A percentile compares a stretch with the other conserved stretches of the same genome.
Conservation (phyloP, 768 basidiomycete species). For the Hemileccinum impolitum region DNA sequence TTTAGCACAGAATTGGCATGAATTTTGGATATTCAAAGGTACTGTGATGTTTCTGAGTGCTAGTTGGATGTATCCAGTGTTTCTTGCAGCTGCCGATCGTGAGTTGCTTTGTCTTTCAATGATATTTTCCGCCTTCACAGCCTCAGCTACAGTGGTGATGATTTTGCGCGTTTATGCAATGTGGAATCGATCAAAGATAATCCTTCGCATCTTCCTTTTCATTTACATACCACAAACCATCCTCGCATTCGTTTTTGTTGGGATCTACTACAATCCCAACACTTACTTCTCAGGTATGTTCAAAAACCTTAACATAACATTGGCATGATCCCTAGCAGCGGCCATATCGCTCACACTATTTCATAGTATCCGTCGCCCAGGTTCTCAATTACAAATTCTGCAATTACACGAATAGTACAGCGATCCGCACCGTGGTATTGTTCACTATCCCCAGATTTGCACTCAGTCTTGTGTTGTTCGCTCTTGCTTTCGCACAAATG, state of each 20-base stretch:
- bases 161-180: slow-evolving; percentile 7
- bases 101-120: background rate
- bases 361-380: too few species aligned
- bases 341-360: background rate
- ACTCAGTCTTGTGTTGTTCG: too few species aligned
- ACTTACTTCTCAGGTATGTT: background rate
- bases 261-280: background rate
- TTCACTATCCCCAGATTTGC: too few species aligned
- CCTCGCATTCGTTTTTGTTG: background rate
- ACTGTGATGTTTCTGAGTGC: background rate
- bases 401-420: too few species aligned
- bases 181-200: background rate
- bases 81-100: background rate
- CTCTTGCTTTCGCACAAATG: too few species aligned
- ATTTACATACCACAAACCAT: background rate
- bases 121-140: background rate
- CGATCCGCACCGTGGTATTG: too few species aligned
- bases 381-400: too few species aligned
- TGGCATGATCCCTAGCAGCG: background rate
- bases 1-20: background rate
- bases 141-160: slow-evolving; percentile 2
- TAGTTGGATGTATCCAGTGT: background rate
- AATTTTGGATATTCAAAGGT: background rate
- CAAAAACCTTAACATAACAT: too few species aligned
- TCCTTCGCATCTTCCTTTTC: background rate